phyloP scores from a whole-genome alignment of 306 rosid genomes.

The Rosa multiflora region DNA sequence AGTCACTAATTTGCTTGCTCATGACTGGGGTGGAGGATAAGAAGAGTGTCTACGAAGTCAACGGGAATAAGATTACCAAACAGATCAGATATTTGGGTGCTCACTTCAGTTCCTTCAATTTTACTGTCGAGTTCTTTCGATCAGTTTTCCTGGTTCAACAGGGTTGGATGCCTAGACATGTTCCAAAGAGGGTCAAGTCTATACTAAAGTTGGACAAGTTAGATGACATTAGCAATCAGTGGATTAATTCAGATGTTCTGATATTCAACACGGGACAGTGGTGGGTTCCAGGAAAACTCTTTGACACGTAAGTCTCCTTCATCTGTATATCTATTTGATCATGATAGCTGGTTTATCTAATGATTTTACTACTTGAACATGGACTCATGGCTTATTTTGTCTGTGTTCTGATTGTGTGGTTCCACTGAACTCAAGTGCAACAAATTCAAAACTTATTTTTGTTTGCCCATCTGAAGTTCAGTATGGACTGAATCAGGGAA shows the following conservation, averaged over 20 bases:
- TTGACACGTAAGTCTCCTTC: slow-evolving; percentile 56
- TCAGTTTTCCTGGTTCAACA: slow-evolving; percentile 81
- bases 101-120: slow-evolving; percentile 68
- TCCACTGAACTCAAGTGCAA: neutral
- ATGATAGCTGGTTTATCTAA: neutral
- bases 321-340: slow-evolving; percentile 9
- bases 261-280: slow-evolving; percentile 94
- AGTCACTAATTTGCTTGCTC: slow-evolving; percentile 76
- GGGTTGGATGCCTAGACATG: slow-evolving; percentile 52
- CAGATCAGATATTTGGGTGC: slow-evolving; percentile 68
- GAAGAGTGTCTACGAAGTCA: slow-evolving; percentile 68
- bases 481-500: neutral
- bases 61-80: slow-evolving; percentile 64
- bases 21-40: slow-evolving; percentile 85
- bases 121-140: slow-evolving; percentile 74
- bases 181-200: slow-evolving; percentile 78
- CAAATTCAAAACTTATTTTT: neutral
- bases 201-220: slow-evolving; percentile 65
- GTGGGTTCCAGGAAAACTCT: slow-evolving; percentile 94
- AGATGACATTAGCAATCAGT: slow-evolving; percentile 61
- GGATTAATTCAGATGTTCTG: slow-evolving; percentile 81
- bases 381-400: neutral
- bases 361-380: neutral
- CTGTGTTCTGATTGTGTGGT: neutral
- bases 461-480: neutral